Conservation (phyloP, 176 grass and related monocot genomes). For the Carex littledalei region DNA sequence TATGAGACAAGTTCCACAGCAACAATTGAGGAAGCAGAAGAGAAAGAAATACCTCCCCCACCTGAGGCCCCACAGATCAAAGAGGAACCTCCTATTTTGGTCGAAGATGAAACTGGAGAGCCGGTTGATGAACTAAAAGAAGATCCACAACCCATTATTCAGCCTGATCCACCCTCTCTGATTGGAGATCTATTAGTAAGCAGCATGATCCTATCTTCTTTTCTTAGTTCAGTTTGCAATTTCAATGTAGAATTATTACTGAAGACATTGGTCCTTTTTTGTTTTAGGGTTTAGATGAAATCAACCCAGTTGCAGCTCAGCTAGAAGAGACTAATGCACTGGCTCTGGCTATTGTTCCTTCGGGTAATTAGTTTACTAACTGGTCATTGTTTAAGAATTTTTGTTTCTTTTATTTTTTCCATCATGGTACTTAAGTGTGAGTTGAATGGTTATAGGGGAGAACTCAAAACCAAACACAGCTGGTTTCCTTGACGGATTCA, state of each 20-base stretch:
- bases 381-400: background rate
- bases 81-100: constrained; percentile 5
- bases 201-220: background rate
- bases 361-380: constrained; percentile 28
- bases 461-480: constrained; percentile 17
- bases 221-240: background rate
- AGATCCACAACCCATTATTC: constrained; percentile 24
- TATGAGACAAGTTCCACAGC: constrained; percentile 20
- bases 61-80: constrained; percentile 5
- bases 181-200: constrained; percentile 58
- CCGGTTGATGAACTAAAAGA: constrained; percentile 27
- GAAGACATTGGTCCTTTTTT: background rate
- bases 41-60: constrained; percentile 20
- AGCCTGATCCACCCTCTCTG: constrained; percentile 25
- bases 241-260: background rate
- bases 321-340: constrained; percentile 68
- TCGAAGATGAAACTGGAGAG: constrained; percentile 34
- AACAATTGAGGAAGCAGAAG: constrained; percentile 25
- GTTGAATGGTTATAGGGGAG: constrained; percentile 18
- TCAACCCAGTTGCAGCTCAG: constrained; percentile 40
- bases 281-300: constrained; percentile 54
- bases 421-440: background rate
- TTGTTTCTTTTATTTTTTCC: background rate
- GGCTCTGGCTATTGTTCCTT: constrained; percentile 52
- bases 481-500: constrained; percentile 5